Evolutionary conservation across 352 stramenopile genomes (phyloP), one percentile per base, ranked within the genome.

Genomic region (Pythium catenulatum): DNA sequence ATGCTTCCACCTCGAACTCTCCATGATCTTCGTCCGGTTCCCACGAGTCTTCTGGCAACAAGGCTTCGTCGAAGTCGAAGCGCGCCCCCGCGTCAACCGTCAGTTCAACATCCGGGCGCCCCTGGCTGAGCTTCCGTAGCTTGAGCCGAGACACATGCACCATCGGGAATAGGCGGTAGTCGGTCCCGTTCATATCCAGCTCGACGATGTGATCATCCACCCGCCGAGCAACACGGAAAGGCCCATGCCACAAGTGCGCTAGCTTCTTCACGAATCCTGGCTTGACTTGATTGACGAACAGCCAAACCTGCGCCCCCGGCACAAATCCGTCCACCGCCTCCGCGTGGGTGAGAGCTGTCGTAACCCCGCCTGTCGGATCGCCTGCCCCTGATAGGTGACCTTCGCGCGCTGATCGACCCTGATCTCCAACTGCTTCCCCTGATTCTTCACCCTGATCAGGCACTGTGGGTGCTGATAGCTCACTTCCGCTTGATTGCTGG

Each of bases 101-200:
- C n/a, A n/a, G n/a, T n/a, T n/a, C n/a, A n/a, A n/a, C n/a, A n/a
- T n/a, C n/a, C n/a, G 73, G 73, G 58, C 73, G 52, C 17, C 56
- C 56, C n/a, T 25, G 41, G 39, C n/a, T 56, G 13, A 50, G 21
- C 25, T 34, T 36, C 15, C 36, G 25, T 30, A 72, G 27, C 54
- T 81, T 81, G 7, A 81, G 34, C 27, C 39, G 27, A 39, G 73
- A 81, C 7, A 72, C 36, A 39, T 81, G 73, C 7, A 81, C 58
- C 19, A 69, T 32, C 54, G 73, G 56, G 39, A 63, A 61, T 3
- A 81, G n/a, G 3, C 43, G 32, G 41, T 69, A 69, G 15, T 39
- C 39, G 5, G 73, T 54, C 7, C 58, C 54, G 6, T 39, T 23
- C 17, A 72, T 61, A 9, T 81, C 73, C 3, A 81, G 54, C 39